Percentiles rank a stretch among this genome's conserved stretches.
Conservation (phyloP, 495 filamentous ascomycete genomes). For the Xylaria cubensis region DNA sequence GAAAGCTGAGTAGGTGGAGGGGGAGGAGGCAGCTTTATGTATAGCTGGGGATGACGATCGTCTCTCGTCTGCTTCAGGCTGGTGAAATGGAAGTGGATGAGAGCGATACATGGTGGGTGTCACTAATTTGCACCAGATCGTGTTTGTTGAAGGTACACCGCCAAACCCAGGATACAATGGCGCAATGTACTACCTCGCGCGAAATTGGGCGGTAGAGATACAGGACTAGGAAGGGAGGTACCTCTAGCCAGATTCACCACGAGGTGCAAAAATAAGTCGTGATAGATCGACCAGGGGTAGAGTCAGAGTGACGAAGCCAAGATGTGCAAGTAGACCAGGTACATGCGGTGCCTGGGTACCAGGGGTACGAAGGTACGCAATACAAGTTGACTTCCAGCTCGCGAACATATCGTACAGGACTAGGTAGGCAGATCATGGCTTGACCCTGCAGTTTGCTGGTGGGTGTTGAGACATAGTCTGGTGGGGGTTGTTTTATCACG, state of each 20-base stretch:
- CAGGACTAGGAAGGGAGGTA: conserved; percentile 3
- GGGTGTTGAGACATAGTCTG: conserved; percentile 7
- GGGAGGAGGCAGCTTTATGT: conserved; percentile 54
- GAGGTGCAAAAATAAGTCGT: conserved; percentile 25
- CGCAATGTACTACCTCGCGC: conserved; percentile 16
- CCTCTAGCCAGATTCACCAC: conserved; percentile 19
- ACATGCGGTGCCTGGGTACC: conserved; percentile 2
- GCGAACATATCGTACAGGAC: conserved; percentile 5
- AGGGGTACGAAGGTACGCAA: conserved; percentile 13
- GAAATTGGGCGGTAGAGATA: conserved; percentile 19
- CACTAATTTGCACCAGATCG: conserved; percentile 26
- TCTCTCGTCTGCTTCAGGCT: conserved; percentile 23
- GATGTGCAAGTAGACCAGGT: conserved; percentile 14
- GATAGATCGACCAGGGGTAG: conserved; percentile 18
- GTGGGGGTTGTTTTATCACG: conserved; percentile 17
- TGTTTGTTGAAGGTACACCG: conserved; percentile 32
- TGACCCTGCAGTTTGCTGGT: conserved; percentile 16
- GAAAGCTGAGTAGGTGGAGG: conserved; percentile 33
- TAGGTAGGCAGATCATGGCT: conserved; percentile 26
- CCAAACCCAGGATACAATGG: conserved; percentile 7
- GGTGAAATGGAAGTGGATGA: conserved; percentile 33
- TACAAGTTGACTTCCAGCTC: conserved; percentile 1
- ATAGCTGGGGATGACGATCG: conserved; percentile 40
- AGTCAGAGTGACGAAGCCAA: conserved; percentile 28
- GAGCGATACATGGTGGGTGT: conserved; percentile 42